Conservation (phyloP, 331 rosid species). For the Malus hybrid region DNA sequence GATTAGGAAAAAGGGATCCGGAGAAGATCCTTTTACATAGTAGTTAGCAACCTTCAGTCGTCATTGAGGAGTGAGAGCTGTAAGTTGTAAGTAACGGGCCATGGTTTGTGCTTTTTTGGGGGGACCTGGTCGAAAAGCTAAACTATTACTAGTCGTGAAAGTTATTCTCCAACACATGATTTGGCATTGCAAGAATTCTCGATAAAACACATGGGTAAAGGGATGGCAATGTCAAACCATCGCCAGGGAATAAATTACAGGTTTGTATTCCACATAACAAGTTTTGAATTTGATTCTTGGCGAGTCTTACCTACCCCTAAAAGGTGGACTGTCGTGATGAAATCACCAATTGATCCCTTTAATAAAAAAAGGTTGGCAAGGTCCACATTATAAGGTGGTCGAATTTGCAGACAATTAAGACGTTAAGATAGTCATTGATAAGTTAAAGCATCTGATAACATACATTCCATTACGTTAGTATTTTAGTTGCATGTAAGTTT, state of each 20-base stretch:
- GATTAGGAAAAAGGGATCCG: no score
- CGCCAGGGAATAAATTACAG: no score
- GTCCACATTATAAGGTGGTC: no score
- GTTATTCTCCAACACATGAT: not conserved
- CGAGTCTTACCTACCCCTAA: no score
- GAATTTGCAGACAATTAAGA: not conserved
- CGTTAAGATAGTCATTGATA: not conserved
- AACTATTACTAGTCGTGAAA: not conserved
- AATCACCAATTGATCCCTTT: no score
- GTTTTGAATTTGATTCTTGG: no score
- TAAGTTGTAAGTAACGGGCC: not conserved
- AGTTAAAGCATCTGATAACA: not conserved
- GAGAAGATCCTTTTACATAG: no score
- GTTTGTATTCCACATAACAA: no score
- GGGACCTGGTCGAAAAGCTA: not conserved
- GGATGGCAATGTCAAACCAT: not conserved
- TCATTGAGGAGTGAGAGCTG: not conserved
- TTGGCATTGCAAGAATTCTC: not conserved
- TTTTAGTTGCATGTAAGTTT: no score
- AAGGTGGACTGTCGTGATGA: no score
- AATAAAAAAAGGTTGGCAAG: no score
- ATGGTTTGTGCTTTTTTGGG: not conserved
- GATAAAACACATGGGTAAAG: not conserved
- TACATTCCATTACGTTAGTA: not conserved
- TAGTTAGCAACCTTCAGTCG: not conserved